A percentile compares a stretch with the other conserved stretches of the same genome.
phyloP scores from a whole-genome alignment of 176 grass and related monocot species.

The Poa pratensis region DNA sequence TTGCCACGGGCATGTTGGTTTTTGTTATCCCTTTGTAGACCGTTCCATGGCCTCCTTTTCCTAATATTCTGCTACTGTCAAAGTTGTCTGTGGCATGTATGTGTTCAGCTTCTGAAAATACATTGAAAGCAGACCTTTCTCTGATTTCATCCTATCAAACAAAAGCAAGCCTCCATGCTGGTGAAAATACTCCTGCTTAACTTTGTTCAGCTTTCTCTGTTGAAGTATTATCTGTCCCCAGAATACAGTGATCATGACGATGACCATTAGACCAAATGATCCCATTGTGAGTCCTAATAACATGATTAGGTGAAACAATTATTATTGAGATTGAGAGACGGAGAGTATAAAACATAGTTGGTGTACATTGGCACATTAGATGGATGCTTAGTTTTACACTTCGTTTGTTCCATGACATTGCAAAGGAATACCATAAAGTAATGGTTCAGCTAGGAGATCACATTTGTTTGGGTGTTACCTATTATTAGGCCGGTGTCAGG shows the following conservation, averaged over 20 bases:
- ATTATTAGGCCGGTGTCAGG: background rate
- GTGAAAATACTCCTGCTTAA: conserved; percentile 43
- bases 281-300: conserved; percentile 1
- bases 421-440: background rate
- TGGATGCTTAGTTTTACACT: background rate
- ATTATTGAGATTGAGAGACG: background rate
- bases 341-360: background rate
- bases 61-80: conserved; percentile 45
- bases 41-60: conserved; percentile 46
- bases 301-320: background rate
- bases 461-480: conserved; percentile 12
- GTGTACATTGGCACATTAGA: background rate
- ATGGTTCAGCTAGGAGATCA: background rate
- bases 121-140: conserved; percentile 38
- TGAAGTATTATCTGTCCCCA: conserved; percentile 1
- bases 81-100: conserved; percentile 49
- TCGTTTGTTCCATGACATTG: background rate
- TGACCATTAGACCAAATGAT: conserved; percentile 11
- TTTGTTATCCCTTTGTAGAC: conserved; percentile 49
- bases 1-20: background rate
- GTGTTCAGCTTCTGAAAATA: conserved; percentile 46
- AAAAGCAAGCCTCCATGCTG: conserved; percentile 39
- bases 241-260: background rate
- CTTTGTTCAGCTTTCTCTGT: conserved; percentile 13
- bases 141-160: conserved; percentile 44